Evolutionary conservation across 345 rosid species (phyloP).

Genomic region (Euphorbia pulcherrima): DNA sequence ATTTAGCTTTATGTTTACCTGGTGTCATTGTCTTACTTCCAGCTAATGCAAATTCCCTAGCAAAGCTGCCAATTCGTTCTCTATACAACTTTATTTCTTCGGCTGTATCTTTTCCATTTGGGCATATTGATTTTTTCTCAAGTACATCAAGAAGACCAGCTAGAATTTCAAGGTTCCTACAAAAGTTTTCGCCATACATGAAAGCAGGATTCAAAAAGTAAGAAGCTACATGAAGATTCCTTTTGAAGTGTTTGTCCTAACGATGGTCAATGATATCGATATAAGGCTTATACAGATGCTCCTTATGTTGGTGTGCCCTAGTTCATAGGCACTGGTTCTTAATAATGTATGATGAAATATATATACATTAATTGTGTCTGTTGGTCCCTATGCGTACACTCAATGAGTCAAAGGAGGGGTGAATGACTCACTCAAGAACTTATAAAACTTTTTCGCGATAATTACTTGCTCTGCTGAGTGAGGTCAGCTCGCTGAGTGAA

Average conservation of each 20-base stretch:
- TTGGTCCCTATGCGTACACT: too few relatives aligned
- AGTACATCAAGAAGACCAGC: background rate
- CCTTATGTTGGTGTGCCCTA: too few relatives aligned
- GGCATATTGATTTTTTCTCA: background rate
- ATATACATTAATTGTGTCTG: too few relatives aligned
- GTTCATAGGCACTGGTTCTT: too few relatives aligned
- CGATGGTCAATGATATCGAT: background rate
- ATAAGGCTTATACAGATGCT: constrained; percentile 7
- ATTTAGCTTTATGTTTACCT: background rate
- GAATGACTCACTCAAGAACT: too few relatives aligned
- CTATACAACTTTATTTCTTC: background rate
- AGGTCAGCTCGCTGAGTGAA: too few relatives aligned
- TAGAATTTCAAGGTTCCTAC: background rate
- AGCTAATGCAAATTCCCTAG: background rate
- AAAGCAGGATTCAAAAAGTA: background rate
- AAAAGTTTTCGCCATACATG: background rate
- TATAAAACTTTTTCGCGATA: too few relatives aligned
- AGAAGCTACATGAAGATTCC: background rate
- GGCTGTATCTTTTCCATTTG: background rate
- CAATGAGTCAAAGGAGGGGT: too few relatives aligned
- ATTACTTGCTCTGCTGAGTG: too few relatives aligned
- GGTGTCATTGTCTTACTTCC: background rate
- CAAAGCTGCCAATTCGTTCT: background rate
- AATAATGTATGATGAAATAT: too few relatives aligned
- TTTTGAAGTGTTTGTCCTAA: background rate